These are phyloP conservation scores for Beauveria medogensis DNA, from an alignment of 2,329 filamentous ascomycete species.

Conservation along the genomic window DNA sequence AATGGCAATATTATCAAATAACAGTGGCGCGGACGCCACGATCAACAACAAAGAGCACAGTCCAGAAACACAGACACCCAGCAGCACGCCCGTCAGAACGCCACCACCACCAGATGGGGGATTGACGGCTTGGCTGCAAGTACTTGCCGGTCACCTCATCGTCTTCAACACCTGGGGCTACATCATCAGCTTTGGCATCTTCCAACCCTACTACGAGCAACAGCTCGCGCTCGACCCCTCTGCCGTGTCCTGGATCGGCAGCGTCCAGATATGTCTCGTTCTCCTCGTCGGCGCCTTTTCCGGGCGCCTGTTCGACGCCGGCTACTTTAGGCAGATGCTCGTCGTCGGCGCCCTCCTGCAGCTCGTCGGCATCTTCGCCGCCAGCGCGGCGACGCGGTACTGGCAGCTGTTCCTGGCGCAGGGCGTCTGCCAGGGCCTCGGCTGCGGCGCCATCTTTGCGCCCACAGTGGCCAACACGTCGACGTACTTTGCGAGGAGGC, in stretches of 20 bases:
- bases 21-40: not conserved
- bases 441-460: constrained; percentile 45
- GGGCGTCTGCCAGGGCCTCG: constrained; percentile 49
- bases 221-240: constrained; percentile 25
- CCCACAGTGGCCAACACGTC: constrained; percentile 46
- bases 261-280: constrained; percentile 36
- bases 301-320: constrained; percentile 34
- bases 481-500: constrained; percentile 54
- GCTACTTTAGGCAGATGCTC: constrained; percentile 28
- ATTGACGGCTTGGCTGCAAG: constrained; percentile 29
- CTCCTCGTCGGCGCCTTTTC: constrained; percentile 33
- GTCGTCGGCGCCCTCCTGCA: constrained; percentile 33
- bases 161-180: constrained; percentile 33
- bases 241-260: constrained; percentile 41
- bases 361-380: constrained; percentile 36
- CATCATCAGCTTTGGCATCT: constrained; percentile 32
- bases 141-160: constrained; percentile 29
- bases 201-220: constrained; percentile 30
- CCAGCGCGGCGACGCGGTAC: constrained; percentile 30
- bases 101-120: constrained; percentile 28
- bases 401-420: constrained; percentile 45
- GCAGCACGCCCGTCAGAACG: not conserved
- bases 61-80: not conserved
- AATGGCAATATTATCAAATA: not conserved
- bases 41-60: not conserved